Evolutionary conservation across 2,329 filamentous ascomycete genomes (phyloP), one percentile per base, ranked within the genome.

Genomic region (Penicillium hesseltinei): DNA sequence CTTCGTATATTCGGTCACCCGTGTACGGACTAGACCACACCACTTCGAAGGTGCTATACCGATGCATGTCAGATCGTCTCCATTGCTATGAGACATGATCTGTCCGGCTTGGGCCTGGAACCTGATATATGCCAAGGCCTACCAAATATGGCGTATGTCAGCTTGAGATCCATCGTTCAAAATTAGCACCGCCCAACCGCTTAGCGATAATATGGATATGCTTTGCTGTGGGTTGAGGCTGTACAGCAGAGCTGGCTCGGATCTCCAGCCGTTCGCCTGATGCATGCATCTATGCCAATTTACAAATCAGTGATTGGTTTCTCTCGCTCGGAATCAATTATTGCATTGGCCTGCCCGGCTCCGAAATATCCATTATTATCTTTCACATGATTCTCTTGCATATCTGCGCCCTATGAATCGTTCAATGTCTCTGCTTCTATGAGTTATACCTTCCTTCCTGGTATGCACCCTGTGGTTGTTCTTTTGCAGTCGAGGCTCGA

Each of bases 191-290:
- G 25, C 23, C 43, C 43, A 48, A 19, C 13, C 43, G 21, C 29
- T 44, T 38, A 43, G 9, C n/a, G 35, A n/a, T 25, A 19, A 25
- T n/a, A 44, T 57, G 39, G 25, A 38, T 15, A 48, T 43, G 8
- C 36, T 48, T 48, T 39, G 38, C 25, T 44, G 38, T 54, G 38
- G 31, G 44, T 39, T 40, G 55, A 54, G 51, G 51, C 55, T 57
- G 51, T 57, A 57, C 44, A 49, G 31, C 36, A 39, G 45, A 38
- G 55, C 51, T 54, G 38, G 50, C n/a, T 48, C 17, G n/a, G 36
- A 8, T 54, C 44, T 54, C 55, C 25, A 54, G 31, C 15, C 7
- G 51, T 49, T 57, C 31, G 51, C 46, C 21, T 53, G 5, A 31
- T 43, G 13, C 21, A 9, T 43, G 36, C 11, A 4, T 36, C 25